Evolutionary conservation across 495 filamentous ascomycete genomes (phyloP).

Genomic region (Neurospora sp.): DNA sequence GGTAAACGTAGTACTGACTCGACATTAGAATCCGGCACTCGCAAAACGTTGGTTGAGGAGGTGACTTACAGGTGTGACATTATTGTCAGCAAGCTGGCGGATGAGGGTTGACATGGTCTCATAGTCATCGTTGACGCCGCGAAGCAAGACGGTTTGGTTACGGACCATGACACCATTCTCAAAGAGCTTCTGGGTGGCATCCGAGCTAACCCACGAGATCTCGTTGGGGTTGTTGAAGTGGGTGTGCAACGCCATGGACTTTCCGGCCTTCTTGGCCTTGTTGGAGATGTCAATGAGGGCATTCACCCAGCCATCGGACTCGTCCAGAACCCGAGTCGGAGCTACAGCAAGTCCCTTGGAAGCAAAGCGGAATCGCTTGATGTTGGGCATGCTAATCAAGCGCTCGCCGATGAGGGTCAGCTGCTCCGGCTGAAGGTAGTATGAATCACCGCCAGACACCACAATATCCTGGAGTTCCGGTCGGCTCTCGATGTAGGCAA

Average conservation of each 20-base stretch:
- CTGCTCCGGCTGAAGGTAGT: constrained; percentile 32
- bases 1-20: constrained; percentile 47
- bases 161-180: constrained; percentile 40
- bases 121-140: constrained; percentile 44
- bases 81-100: constrained; percentile 41
- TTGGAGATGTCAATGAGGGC: constrained; percentile 38
- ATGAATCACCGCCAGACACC: constrained; percentile 49
- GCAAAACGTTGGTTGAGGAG: neutral
- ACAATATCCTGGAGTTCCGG: constrained; percentile 43
- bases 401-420: constrained; percentile 29
- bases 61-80: constrained; percentile 40
- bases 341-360: constrained; percentile 46
- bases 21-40: constrained; percentile 1
- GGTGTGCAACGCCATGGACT: constrained; percentile 49
- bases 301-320: constrained; percentile 39
- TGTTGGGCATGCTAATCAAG: constrained; percentile 28
- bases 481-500: constrained; percentile 40
- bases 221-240: constrained; percentile 54
- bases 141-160: constrained; percentile 44
- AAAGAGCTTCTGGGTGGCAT: constrained; percentile 39
- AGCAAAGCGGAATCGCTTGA: constrained; percentile 46
- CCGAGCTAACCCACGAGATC: constrained; percentile 47
- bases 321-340: constrained; percentile 40
- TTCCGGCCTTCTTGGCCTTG: constrained; percentile 37
- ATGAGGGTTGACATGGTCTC: constrained; percentile 43